These are phyloP conservation scores for Trypanosoma mega DNA, from an alignment of 208 protist species.

Conservation along the genomic window DNA sequence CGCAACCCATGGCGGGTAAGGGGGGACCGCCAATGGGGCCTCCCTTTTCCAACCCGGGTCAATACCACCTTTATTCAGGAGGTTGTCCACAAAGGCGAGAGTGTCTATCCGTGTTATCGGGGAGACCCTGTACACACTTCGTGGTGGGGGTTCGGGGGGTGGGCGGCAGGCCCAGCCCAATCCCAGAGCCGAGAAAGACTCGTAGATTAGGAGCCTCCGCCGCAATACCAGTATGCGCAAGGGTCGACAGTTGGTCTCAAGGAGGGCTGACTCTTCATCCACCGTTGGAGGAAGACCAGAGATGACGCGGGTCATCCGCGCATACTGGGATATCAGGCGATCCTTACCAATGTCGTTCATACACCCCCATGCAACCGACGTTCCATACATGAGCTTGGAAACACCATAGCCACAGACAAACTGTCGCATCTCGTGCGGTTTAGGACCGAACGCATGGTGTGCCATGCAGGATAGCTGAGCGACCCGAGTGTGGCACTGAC, in stretches of 20 bases:
- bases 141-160: not conserved
- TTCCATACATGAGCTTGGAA: constrained; percentile 1
- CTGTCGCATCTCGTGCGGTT: not conserved
- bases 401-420: constrained; percentile 8
- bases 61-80: not conserved
- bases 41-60: not conserved
- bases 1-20: not conserved
- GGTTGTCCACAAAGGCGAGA: constrained; percentile 5
- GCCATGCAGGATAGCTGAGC: not conserved
- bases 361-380: not conserved
- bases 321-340: not conserved
- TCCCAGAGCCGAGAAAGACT: not conserved
- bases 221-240: not conserved
- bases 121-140: not conserved
- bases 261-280: not conserved
- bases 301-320: not conserved
- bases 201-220: not conserved
- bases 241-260: not conserved
- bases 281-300: not conserved
- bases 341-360: not conserved
- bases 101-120: not conserved
- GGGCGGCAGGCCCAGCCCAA: not conserved
- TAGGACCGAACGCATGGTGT: not conserved
- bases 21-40: not conserved
- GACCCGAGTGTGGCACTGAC: not conserved